phyloP scores from a whole-genome alignment of 352 stramenopile genomes.

The Albugo laibachii region DNA sequence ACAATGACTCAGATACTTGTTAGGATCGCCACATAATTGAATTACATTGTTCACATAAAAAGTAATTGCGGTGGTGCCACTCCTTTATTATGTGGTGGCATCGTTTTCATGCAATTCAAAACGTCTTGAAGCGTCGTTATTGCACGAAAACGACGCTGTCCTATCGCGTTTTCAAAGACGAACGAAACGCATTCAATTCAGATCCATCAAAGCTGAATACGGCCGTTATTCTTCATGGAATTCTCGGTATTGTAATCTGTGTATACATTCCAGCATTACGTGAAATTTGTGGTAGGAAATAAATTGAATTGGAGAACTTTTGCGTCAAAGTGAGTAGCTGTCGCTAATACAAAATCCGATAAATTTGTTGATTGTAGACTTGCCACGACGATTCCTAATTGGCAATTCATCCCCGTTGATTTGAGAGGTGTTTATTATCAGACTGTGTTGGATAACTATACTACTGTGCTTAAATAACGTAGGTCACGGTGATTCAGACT shows the following conservation, averaged over 20 bases:
- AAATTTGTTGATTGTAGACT: constrained; percentile 11
- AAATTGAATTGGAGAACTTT: constrained; percentile 75
- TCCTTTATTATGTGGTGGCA: no score
- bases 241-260: constrained; percentile 25
- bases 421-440: constrained; percentile 30
- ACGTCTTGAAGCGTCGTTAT: no score
- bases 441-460: no score
- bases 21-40: no score
- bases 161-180: no score
- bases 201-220: constrained; percentile 24
- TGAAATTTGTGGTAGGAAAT: constrained; percentile 22
- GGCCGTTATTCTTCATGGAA: constrained; percentile 59
- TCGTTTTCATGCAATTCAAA: no score
- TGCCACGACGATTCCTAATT: constrained; percentile 39
- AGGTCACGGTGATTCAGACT: constrained; percentile 59
- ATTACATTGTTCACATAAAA: no score
- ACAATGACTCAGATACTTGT: no score
- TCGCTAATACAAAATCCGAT: not conserved
- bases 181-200: no score
- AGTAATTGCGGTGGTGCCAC: no score
- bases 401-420: constrained; percentile 42
- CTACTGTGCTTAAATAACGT: not conserved
- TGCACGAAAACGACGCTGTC: no score
- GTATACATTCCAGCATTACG: not conserved
- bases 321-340: constrained; percentile 19